Evolutionary conservation across 148 eudicot genomes (phyloP), one percentile per base, ranked within the genome.

Genomic region (Chenopodium album): DNA sequence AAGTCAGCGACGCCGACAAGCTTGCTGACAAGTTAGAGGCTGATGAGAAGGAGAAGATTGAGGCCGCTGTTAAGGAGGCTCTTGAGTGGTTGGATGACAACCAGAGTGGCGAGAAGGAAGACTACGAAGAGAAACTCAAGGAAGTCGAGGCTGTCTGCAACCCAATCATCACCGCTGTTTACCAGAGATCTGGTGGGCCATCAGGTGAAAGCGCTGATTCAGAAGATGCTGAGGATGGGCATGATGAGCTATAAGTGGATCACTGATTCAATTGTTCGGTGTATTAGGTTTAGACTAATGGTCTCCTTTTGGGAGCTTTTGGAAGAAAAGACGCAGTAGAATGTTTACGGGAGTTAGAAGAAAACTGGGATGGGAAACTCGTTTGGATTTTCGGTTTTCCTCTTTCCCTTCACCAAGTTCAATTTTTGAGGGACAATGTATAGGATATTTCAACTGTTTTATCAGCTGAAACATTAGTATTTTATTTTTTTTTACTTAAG

Each of bases 71-170:
- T 1, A 91, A 91, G 88, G 94, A 89, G 75, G 92, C 92, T 22
- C 88, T 89, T 4, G 94, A 91, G 82, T 91, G 94, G 94, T 76
- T 89, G 66, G 94, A 91, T 17, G 90, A 89, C 77, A 91, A 89
- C 74, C 93, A 90, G 81, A 87, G 73, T 10, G 89, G 85, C 4
- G 93, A 89, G 86, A 90, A 90, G 80, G 93, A 90, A 73, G 91
- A 90, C 82, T 90, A 87, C 16, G 91, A 90, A 13, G 93, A 90
- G 82, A 90, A 90, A 85, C 88, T 89, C 62, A 90, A 90, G 82
- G 93, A 90, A 80, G 91, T 90, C 23, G 93, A 90, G 82, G 91
- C 93, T n/a, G 93, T 90, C n/a, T 90, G 93, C 76, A 90, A 89
- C 52, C 93, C 93, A 0, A 89, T 89, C 81, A 89, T 90, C 64